phyloP scores from a whole-genome alignment of 2,329 filamentous ascomycete species.

The Tolypocladium cylindrosporum region DNA sequence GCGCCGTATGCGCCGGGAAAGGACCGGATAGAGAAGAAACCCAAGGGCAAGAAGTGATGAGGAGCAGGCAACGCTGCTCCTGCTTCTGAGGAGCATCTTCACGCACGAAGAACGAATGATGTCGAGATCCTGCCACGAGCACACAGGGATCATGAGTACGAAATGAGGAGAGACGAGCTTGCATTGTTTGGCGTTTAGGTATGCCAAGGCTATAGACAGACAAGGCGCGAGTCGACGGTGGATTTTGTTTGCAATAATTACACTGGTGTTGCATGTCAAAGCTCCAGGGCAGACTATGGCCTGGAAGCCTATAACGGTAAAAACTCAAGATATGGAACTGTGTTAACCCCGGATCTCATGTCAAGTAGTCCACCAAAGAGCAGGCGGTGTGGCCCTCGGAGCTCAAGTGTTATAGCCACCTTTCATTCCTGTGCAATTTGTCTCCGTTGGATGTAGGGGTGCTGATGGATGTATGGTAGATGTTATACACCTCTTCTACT shows the following conservation, averaged over 20 bases:
- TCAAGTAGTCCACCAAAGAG: no score
- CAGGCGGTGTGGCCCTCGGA: no score
- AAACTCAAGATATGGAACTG: no score
- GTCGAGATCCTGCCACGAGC: not conserved
- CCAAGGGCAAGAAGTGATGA: slow-evolving; percentile 21
- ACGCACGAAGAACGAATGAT: not conserved
- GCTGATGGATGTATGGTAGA: no score
- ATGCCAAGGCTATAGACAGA: not conserved
- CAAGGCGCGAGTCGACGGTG: not conserved
- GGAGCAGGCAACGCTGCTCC: no score
- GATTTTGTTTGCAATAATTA: not conserved
- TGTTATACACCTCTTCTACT: no score
- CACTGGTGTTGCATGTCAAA: not conserved
- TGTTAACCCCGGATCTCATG: no score
- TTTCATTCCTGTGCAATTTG: no score
- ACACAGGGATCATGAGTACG: not conserved
- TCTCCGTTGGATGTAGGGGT: no score
- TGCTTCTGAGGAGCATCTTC: not conserved
- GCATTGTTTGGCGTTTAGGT: not conserved
- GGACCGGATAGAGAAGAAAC: slow-evolving; percentile 35
- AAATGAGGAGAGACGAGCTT: not conserved
- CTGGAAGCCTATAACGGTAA: no score
- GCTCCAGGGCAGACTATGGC: not conserved
- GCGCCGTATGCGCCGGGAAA: slow-evolving; percentile 45
- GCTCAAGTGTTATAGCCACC: no score